Base-by-base conservation (phyloP, 176 grass and related monocot species). In the Oropetium thomaeum region DNA sequence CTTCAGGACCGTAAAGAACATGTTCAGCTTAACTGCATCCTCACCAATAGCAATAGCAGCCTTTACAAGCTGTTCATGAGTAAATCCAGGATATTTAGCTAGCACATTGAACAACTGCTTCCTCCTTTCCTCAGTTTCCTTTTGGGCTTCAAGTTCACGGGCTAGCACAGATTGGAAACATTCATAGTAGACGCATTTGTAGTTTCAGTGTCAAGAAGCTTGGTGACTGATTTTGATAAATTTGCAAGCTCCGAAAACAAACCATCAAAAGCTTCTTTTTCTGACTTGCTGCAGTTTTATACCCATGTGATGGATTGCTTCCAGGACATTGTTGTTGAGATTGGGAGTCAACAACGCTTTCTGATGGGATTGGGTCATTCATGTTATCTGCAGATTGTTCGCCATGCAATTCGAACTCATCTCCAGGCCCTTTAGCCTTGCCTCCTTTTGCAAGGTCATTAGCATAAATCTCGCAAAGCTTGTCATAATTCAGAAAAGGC, bases 1-100 rank as follows among this genome's bases (percentile, higher is more conserved):
- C n/a, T n/a, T n/a, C n/a, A n/a, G n/a, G n/a, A n/a, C n/a, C n/a
- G 64, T 43, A 42, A 43, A 67, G 64, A 67, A 67, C 10, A 43
- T 1, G 14, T 67, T 16, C 11, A 67, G 1, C 23, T 0, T 23
- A 42, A 25, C 14, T 22, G 22, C 64, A 43, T 43, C 25, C 7
- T 27, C 38, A 27, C 37, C 64, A 67, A 67, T 43, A 0, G 14
- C 8, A 27, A 40, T 35, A 25, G 64, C 38, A 26, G 64, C 64
- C 64, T 27, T 67, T 5, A 25, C 22, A 6, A 67, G 14, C 16
- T 67, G 11, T 15, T 67, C 64, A 7, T 2, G 2, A 6, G 5
- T 67, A 43, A 67, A 42, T 12, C 15, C 11, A n/a, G n/a, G n/a
- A n/a, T n/a, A n/a, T n/a, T n/a, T n/a, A n/a, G n/a, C n/a, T n/a